Percentiles rank a stretch among this genome's conserved stretches.
Evolutionary conservation across 2,329 filamentous ascomycete genomes (phyloP).

Genomic region (Thyridium curvatum): DNA sequence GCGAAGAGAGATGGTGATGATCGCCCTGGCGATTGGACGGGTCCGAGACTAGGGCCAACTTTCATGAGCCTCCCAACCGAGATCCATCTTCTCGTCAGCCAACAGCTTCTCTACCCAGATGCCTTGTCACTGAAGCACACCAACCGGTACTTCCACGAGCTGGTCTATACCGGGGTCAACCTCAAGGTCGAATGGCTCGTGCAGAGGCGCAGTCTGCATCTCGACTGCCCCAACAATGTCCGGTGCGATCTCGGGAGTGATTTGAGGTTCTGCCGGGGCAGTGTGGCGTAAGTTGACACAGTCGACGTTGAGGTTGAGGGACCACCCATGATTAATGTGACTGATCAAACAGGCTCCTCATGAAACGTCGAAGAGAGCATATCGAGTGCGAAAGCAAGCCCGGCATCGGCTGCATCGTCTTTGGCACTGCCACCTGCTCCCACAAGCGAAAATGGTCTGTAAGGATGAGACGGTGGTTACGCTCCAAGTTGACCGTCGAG

Average conservation of each 20-base stretch:
- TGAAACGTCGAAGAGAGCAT: conserved; percentile 53
- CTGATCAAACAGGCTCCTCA: conserved; percentile 51
- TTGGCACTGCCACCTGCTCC: conserved; percentile 39
- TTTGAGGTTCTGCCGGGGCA: conserved; percentile 53
- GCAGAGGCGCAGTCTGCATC: conserved; percentile 53
- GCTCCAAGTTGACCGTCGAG: conserved; percentile 36
- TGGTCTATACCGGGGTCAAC: conserved; percentile 59
- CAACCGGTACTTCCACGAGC: conserved; percentile 53
- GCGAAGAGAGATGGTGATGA: not conserved
- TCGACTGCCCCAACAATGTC: conserved; percentile 57
- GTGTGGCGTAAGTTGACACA: conserved; percentile 49
- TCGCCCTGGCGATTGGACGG: too few species aligned
- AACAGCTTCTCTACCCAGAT: conserved; percentile 61
- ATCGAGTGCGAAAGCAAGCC: conserved; percentile 54
- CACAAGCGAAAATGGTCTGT: conserved; percentile 36
- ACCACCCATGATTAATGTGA: too few species aligned
- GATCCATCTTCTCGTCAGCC: conserved; percentile 57
- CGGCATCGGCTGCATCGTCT: conserved; percentile 49
- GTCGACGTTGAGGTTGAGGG: too few species aligned
- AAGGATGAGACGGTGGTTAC: conserved; percentile 39
- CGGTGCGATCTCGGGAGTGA: conserved; percentile 55
- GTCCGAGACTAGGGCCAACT: not conserved
- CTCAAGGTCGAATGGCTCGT: conserved; percentile 67
- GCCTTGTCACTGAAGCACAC: conserved; percentile 65
- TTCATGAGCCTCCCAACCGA: conserved; percentile 55